Base-by-base conservation (phyloP, 2,329 filamentous ascomycete genomes). In the Cladosporium sp. region DNA sequence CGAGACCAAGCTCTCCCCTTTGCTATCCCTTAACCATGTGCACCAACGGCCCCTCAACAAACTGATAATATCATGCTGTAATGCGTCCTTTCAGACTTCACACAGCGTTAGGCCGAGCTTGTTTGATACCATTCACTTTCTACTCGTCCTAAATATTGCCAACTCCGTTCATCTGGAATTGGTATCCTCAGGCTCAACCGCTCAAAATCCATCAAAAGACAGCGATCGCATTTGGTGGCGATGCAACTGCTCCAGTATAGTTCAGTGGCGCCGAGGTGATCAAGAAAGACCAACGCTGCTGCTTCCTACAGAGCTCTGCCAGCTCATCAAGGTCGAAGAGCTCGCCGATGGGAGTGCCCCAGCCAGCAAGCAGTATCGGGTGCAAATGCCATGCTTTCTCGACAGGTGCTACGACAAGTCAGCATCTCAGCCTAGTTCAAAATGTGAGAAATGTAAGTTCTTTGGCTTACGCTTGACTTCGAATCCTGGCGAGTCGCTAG, bases 281-380 rank as follows among this genome's bases (percentile, higher is more conserved):
- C 62, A 71, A 70, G 65, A 72, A 72, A 10, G 69, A 66, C 72
- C 72, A 78, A 23, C 74, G 68, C 0, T 69, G 67, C 60, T 66
- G 58, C 65, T 67, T 71, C 21, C 68, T 69, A 53, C 77, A 78
- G 49, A 72, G 69, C 18, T 66, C 64, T 6, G 67, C 68, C 63
- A 78, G 33, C 14, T 44, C 65, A 44, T 78, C 75, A 12, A 78
- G 60, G 64, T 78, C 72, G 68, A 76, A 78, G 29, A 78, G 67
- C 67, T 78, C 77, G 3, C 76, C 75, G 16, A 72, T 70, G 11
- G 70, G 70, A 6, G 69, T 33, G 21, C 70, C 69, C 69, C 68
- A 72, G n/a, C 68, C 68, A 23, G 68, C 67, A 23, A 72, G 37
- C 55, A 58, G 31, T 35, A 58, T 58, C 14, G 31, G 55, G n/a